Base-by-base conservation (phyloP, 1,284 basidiomycete genomes). In the Cutaneotrichosporon mucoides region DNA sequence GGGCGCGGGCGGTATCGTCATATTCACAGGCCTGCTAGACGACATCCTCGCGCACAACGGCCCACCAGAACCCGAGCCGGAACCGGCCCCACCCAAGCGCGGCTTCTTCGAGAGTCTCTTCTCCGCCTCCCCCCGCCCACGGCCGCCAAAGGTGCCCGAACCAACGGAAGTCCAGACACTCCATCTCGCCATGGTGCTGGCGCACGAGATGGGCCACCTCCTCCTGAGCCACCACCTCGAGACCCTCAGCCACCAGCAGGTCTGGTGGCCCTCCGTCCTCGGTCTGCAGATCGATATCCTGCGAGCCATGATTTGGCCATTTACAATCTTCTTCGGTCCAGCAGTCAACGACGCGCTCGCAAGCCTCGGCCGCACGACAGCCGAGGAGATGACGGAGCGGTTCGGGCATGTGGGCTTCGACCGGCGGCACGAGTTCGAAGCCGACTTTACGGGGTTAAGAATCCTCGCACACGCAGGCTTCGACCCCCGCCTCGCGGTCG, bases 311-410 rank as follows among this genome's bases (percentile, higher is more conserved):
- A 79, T 92, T 13, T 93, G 92, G 78, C 91, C 92, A 0, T 71
- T 93, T 49, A 95, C 92, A 10, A 88, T 92, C 85, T 71, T 93
- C 36, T 87, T 92, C 57, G 92, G 92, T 0, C 92, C 92, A 1
- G 92, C 92, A 68, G 85, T 94, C 53, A 92, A 92, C 69, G 92
- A 94, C 67, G 92, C 90, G 1, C 83, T 95, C 7, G 90, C 87
- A 0, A 86, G 89, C 59, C 69, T 92, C 52, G 88, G 89, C 34
- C 86, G 86, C 71, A 81, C 87, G 2, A 86, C 88, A 4, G 85
- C 86, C 6, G 84, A 85, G 5, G 89, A 92, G 69, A 79, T 92
- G 55, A 81, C 82, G 41, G 86, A 86, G 69, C 75, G 87, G 8
- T 75, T 71, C 55, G 86, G 86, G 16, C 71, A 78, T 9, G 68